Percentiles rank a stretch among this genome's conserved stretches.
These are phyloP conservation scores for Pythium pyrilobum DNA, from an alignment of 352 stramenopile species.

Conservation along the genomic window DNA sequence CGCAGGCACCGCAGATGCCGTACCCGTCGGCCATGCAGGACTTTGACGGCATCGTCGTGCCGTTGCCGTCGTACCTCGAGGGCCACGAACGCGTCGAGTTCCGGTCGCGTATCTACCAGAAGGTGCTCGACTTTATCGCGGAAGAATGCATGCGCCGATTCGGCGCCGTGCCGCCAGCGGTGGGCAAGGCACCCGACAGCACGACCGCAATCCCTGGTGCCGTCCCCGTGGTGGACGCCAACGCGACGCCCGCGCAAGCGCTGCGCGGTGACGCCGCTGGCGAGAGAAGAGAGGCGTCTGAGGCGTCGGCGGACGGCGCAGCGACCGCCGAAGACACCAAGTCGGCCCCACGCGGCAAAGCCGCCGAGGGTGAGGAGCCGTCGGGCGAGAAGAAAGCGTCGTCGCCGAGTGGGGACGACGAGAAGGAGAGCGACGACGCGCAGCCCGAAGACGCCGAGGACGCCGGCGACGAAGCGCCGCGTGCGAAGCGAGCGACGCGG, in stretches of 20 bases:
- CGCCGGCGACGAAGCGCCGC: background rate
- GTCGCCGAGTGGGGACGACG: background rate
- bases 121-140: conserved; percentile 79
- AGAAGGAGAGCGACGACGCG: conserved; percentile 3
- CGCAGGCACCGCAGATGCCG: conserved; percentile 47
- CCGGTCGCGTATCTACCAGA: conserved; percentile 75
- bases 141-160: conserved; percentile 69
- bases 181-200: background rate
- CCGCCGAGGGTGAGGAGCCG: conserved; percentile 1
- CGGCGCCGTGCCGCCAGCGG: conserved; percentile 3
- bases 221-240: background rate
- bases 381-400: background rate
- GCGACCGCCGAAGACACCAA: background rate
- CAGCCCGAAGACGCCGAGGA: conserved; percentile 8
- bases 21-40: conserved; percentile 58
- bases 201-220: too few species aligned
- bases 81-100: conserved; percentile 69
- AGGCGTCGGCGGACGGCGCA: background rate
- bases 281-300: background rate
- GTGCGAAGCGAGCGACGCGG: conserved; percentile 13
- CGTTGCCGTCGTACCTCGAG: conserved; percentile 68
- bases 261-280: too few species aligned
- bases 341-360: background rate
- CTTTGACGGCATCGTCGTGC: conserved; percentile 79
- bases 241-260: background rate